Evolutionary conservation across 768 basidiomycete species (phyloP), one percentile per base, ranked within the genome.

Genomic region (Trametes coccinea): DNA sequence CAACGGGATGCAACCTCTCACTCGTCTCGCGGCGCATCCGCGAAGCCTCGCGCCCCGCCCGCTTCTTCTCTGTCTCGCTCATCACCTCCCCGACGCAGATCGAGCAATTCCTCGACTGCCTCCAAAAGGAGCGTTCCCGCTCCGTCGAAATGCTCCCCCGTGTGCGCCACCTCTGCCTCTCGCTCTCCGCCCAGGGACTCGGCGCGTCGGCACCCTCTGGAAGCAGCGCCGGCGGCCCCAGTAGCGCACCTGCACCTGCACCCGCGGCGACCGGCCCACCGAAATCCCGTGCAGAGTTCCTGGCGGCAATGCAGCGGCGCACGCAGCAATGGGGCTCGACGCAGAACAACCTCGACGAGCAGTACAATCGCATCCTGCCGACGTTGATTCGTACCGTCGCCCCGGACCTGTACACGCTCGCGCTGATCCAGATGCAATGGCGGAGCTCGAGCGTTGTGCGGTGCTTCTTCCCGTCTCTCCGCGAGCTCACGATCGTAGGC

Each of bases 21-120:
- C 62, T 64, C 34, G 62, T 64, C 34, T 64, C 62, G n/a, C 54
- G 55, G 39, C 62, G 58, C 48, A 49, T 64, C n/a, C 58, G 53
- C 54, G 58, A 43, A 2, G 58, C 48, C 43, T 59, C 62, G 14
- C 62, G 62, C 48, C 62, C 62, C 11, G 58, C 54, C 47, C 62
- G 62, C 45, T 64, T 64, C 58, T 60, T 30, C 50, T 55, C 62
- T 29, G 54, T 64, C 8, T 54, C 51, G 11, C 53, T 64, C 53
- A 29, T 60, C 48, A 64, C 44, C 34, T 54, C 53, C n/a, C 53
- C 62, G 9, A 30, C 53, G 5, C 50, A 64, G 27, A 47, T 64
- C 49, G 48, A 60, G 53, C 48, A 56, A 6, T 64, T 64, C 50
- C 58, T 64, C 43, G 48, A 47, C 27, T 64, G 58, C 44, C 46